Evolutionary conservation across 331 rosid species (phyloP), one percentile per base, ranked within the genome.

Genomic region (Malus hybrid): DNA sequence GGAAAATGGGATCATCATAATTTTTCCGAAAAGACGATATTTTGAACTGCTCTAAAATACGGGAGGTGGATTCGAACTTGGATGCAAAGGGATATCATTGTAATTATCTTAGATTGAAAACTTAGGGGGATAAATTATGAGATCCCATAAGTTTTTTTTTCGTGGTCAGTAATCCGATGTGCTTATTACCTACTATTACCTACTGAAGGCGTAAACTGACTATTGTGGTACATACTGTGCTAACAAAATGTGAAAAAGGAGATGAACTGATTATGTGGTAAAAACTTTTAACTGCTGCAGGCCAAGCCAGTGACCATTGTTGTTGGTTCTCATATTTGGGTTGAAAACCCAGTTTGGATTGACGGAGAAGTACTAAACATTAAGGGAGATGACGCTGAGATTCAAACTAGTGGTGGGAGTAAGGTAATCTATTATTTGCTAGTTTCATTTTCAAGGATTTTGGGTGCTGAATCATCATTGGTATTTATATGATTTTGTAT

Each of bases 301-400:
- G 92, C 88, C 72, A 62, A 82, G 57, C 76, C 87, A 7, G 88
- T 80, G 75, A 93, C 88, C 77, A 87, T 93, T 68, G 83, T 83
- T 80, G 91, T 87, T 65, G 97, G 94, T 70, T 88, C 98, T 81
- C 91, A 86, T 8, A 77, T 91, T 68, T 91, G 96, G 97, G 89
- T 89, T 81, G 94, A 83, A 75, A 89, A 91, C 78, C 77, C 88
- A 73, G 88, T 89, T 78, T 93, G 98, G 98, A 75, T 80, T 83
- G 96, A 87, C 77, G 98, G 98, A 70, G 68, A 80, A 77, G 93
- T 91, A 60, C 20, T 80, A 72, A 82, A 75, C 55, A 91, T 93
- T 62, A 81, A 66, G 75, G 96, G 93, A 72, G 94, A 89, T 20
- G 90, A 88, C 48, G 97, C 93, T 71, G 96, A 87, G 85, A 84